Evolutionary conservation across 2,329 filamentous ascomycete genomes (phyloP), one percentile per base, ranked within the genome.

Genomic region (Fusarium dimerum): DNA sequence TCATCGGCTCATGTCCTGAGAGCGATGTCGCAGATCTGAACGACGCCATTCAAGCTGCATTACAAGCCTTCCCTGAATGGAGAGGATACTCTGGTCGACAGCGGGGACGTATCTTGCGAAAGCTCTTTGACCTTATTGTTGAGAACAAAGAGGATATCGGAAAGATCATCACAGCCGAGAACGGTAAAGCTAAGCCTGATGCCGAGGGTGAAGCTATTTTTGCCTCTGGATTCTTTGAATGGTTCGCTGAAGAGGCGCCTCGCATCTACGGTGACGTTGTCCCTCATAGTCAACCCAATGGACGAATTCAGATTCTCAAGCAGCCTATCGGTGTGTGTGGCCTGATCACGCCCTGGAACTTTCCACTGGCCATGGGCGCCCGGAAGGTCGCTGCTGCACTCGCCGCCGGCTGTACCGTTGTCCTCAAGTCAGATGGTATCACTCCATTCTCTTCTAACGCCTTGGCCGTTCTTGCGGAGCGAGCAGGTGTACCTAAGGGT

Each of bases 381-480:
- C 66, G 74, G 17, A 77, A 78, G 48, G 66, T 72, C 32, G 71
- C 71, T 6, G 69, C 81, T 2, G 82, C 80, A 2, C 74, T 90
- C 30, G 87, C 87, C n/a, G 86, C 86, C 16, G 87, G 87, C 18
- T 90, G 87, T 69, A 88, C 86, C 1, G 81, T 89, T 79, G 91
- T 96, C 0, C 84, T 85, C 57, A 96, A 96, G 74, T 87, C 90
- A 15, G 90, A 92, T 1, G 87, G 87, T 32, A 90, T 96, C 75
- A 95, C 92, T 1, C 92, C 92, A 0, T 92, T 92, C 68, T 94
- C 91, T 16, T 85, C 90, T 0, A 85, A 94, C 43, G 90, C 92
- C 2, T 73, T 96, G 16, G 88, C 88, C 3, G 90, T 95, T 70
- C 82, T 96, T 29, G 89, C 86, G 4, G 82, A 88, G 64, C 85